A percentile compares a stretch with the other conserved stretches of the same genome.
These are phyloP conservation scores for Fusarium annulatum DNA, from an alignment of 2,329 filamentous ascomycete genomes.

Conservation along the genomic window DNA sequence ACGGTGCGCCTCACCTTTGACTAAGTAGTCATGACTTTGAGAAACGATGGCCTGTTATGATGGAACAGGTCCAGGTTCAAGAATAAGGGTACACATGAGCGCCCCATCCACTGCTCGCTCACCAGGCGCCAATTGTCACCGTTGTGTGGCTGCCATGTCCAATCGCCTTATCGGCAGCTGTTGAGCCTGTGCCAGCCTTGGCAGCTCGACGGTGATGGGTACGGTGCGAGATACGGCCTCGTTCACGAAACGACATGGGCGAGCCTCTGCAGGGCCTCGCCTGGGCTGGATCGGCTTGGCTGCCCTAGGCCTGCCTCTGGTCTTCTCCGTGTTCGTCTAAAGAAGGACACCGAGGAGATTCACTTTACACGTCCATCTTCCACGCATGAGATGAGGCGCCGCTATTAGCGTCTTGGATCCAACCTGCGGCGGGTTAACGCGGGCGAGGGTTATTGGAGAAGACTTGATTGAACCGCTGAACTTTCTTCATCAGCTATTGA, in stretches of 20 bases:
- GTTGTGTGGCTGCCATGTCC: slow-evolving; percentile 36
- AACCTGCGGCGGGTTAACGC: slow-evolving; percentile 43
- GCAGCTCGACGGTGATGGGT: slow-evolving; percentile 8
- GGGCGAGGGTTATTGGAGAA: slow-evolving; percentile 30
- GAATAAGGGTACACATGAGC: slow-evolving; percentile 29
- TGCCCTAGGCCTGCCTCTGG: slow-evolving; percentile 19
- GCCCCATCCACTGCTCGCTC: slow-evolving; percentile 21
- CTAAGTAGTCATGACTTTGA: slow-evolving; percentile 24
- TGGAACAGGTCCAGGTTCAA: slow-evolving; percentile 30
- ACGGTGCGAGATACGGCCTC: slow-evolving; percentile 34
- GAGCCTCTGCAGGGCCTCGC: slow-evolving; percentile 36
- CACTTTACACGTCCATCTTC: slow-evolving; percentile 18
- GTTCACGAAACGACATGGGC: slow-evolving; percentile 22
- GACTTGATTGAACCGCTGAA: slow-evolving; percentile 1
- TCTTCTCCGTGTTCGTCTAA: slow-evolving; percentile 22
- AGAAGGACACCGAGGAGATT: slow-evolving; percentile 27
- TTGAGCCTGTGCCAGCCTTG: slow-evolving; percentile 40
- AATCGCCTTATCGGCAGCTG: slow-evolving; percentile 48
- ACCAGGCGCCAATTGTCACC: slow-evolving; percentile 23
- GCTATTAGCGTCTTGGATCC: slow-evolving; percentile 38
- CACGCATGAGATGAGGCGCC: slow-evolving; percentile 40
- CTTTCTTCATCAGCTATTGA: slow-evolving; percentile 12
- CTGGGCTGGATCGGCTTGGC: slow-evolving; percentile 42
- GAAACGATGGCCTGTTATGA: slow-evolving; percentile 38
- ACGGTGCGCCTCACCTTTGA: not conserved